Conservation (phyloP, 345 rosid genomes). For the Psidium friedrichsthalianum region DNA sequence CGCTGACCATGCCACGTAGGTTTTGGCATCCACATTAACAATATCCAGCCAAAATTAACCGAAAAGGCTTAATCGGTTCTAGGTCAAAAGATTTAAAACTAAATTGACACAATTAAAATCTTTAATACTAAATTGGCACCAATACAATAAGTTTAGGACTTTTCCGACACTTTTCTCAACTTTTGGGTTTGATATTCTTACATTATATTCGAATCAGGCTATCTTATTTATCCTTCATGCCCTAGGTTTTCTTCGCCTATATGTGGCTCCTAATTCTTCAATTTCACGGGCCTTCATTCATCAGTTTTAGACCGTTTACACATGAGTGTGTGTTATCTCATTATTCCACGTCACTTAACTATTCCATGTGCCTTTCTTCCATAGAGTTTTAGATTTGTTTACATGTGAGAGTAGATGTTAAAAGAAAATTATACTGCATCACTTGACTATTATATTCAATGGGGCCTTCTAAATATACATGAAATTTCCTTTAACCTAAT, state of each 20-base stretch:
- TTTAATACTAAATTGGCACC: no score
- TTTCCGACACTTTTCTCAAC: no score
- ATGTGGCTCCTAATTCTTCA: neutral
- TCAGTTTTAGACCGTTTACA: neutral
- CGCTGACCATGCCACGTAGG: no score
- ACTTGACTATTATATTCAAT: neutral
- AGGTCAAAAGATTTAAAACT: no score
- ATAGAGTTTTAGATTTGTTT: neutral
- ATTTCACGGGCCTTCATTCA: neutral
- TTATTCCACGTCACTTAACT: neutral
- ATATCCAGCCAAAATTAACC: no score
- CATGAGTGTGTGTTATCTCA: neutral
- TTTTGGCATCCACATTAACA: no score
- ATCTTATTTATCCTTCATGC: neutral
- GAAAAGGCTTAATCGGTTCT: no score
- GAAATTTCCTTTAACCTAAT: neutral
- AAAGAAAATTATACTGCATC: neutral
- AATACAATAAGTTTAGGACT: no score
- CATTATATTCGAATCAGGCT: no score
- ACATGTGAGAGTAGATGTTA: neutral
- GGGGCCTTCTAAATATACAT: neutral
- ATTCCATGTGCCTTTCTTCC: neutral
- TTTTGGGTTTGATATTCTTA: neutral
- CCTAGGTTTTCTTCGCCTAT: neutral
- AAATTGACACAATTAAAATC: no score